Base-by-base conservation (phyloP, 805 yeast genomes). In the Candida dendrica region DNA sequence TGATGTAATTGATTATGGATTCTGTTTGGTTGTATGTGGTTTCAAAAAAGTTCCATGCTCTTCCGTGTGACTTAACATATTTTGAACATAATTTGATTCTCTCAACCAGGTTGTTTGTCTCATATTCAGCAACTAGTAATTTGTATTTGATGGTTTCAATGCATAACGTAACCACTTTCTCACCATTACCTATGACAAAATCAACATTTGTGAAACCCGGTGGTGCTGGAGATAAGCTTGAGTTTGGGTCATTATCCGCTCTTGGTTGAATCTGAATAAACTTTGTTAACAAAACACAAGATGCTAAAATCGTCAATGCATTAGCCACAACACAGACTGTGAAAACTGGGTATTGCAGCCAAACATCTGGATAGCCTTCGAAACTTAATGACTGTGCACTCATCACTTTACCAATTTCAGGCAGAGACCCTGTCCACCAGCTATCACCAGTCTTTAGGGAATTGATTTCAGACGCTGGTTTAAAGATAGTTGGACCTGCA, bases 301-400 rank as follows among this genome's bases (percentile, higher is more conserved):
- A 66, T 11, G 61, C 53, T 2, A 65, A 26, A 1, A 65, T 47
- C 2, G 68, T 60, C 26, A 64, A 42, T 1, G 63, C 53, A 36
- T 60, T 55, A 18, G 60, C 56, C 8, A 58, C 55, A 2, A 57
- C 51, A 17, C 50, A 55, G 5, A 58, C 47, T 6, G 60, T 45
- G 44, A 63, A 58, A 16, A 56, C 39, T 3, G 72, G 70, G 39
- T 60, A 65, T 48, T 67, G 72, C 24, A 61, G 42, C 73, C 73
- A 68, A 1, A 60, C 60, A 45, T 66, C 71, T n/a, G 68, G 66
- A 38, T 43, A 49, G 34, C 38, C 34, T 6, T 47, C 55, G 32
- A 45, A 44, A 30, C 43, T 45, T 1, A 46, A 37, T 2, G 44
- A 57, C 29, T 45, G 49, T 1, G 60, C 54, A 38, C 56, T 43